Evolutionary conservation across 2,329 filamentous ascomycete species (phyloP).

Genomic region (Sphaerostilbella broomeana): DNA sequence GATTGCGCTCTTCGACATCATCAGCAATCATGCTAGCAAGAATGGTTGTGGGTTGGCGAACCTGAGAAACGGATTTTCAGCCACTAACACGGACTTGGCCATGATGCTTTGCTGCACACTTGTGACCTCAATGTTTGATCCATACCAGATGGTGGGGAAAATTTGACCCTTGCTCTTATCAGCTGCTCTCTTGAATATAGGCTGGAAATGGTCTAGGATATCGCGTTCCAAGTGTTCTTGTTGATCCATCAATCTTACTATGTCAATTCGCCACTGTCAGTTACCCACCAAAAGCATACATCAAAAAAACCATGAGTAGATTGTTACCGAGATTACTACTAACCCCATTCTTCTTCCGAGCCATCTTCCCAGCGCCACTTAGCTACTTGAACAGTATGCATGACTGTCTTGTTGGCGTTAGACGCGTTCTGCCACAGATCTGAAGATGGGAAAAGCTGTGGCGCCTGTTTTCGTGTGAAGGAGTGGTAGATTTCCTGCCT

Average conservation of each 20-base stretch:
- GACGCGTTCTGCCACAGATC: slow-evolving; percentile 30
- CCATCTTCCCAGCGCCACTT: slow-evolving; percentile 36
- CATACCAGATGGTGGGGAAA: slow-evolving; percentile 35
- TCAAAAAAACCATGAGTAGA: too few relatives aligned
- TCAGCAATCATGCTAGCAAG: too few relatives aligned
- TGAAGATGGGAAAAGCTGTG: slow-evolving; percentile 30
- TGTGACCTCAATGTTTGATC: slow-evolving; percentile 34
- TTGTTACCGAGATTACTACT: slow-evolving; percentile 13
- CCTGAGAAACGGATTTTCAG: slow-evolving; percentile 33
- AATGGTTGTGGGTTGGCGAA: slow-evolving; percentile 20
- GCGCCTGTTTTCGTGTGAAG: slow-evolving; percentile 32
- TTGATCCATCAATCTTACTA: slow-evolving; percentile 31
- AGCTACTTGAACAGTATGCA: slow-evolving; percentile 35
- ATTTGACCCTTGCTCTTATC: slow-evolving; percentile 33
- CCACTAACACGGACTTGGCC: slow-evolving; percentile 33
- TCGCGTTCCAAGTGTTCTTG: slow-evolving; percentile 30
- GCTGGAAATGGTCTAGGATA: slow-evolving; percentile 26
- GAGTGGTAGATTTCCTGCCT: slow-evolving; percentile 36
- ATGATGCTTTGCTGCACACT: slow-evolving; percentile 35
- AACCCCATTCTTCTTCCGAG: slow-evolving; percentile 31
- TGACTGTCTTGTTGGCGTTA: slow-evolving; percentile 33
- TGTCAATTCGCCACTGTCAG: background rate
- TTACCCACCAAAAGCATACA: background rate
- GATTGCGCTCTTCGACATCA: slow-evolving; percentile 17
- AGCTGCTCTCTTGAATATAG: slow-evolving; percentile 28